These are phyloP conservation scores for Hypoxylon sp. DNA, from an alignment of 2,329 filamentous ascomycete species.

Conservation along the genomic window DNA sequence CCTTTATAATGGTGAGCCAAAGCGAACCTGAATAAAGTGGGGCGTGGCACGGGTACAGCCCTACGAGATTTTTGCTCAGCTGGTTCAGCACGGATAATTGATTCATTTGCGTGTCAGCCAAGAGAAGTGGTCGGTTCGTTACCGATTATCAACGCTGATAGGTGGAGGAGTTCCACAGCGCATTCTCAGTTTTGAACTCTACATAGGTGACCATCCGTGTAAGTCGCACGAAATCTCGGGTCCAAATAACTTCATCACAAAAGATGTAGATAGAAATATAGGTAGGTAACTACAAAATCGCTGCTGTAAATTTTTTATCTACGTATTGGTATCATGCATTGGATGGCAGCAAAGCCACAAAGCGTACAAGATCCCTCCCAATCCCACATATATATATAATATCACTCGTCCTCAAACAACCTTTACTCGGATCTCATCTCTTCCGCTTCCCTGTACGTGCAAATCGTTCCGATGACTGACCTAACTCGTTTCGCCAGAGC, in stretches of 20 bases:
- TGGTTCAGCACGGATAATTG: constrained; percentile 5
- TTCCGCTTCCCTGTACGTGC: constrained; percentile 40
- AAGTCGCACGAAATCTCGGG: background rate
- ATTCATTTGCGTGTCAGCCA: constrained; percentile 9
- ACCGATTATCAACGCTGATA: constrained; percentile 4
- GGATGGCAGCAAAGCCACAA: constrained; percentile 32
- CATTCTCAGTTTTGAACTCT: background rate
- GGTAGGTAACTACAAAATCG: constrained; percentile 27
- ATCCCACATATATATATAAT: constrained; percentile 45
- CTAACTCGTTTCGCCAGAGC: constrained; percentile 38
- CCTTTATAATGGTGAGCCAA: too few species aligned
- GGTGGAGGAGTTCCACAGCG: background rate
- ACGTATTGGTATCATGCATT: constrained; percentile 43
- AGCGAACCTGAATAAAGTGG: too few species aligned
- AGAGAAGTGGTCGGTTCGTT: constrained; percentile 1
- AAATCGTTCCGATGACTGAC: constrained; percentile 39
- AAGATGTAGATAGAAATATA: background rate
- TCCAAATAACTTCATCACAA: constrained; percentile 13
- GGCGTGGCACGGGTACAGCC: too few species aligned
- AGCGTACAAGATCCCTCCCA: constrained; percentile 40
- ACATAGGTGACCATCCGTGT: background rate
- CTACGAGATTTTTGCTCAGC: constrained; percentile 12
- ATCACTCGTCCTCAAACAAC: constrained; percentile 39
- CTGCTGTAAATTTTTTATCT: constrained; percentile 37
- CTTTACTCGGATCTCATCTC: constrained; percentile 31